Conservation (phyloP, 2,329 filamentous ascomycete species). For the Stemphylium lycopersici region DNA sequence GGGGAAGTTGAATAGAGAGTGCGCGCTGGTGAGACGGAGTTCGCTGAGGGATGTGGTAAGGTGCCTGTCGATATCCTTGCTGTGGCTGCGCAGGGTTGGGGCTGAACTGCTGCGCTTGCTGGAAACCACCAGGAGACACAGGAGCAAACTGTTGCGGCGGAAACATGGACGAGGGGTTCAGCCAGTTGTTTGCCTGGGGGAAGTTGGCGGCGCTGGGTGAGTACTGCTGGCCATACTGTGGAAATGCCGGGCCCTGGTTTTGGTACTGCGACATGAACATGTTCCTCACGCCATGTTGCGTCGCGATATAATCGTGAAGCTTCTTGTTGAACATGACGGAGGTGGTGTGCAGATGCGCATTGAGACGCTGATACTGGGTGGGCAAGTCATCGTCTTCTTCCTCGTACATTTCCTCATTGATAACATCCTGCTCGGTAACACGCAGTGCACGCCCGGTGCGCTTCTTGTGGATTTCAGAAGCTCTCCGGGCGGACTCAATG, state of each 20-base stretch:
- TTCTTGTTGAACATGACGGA: conserved; percentile 67
- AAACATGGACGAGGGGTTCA: conserved; percentile 42
- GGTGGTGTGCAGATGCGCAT: conserved; percentile 65
- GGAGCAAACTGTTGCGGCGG: conserved; percentile 43
- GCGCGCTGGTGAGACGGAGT: conserved; percentile 50
- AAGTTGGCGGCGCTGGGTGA: conserved; percentile 29
- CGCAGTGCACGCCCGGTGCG: conserved; percentile 82
- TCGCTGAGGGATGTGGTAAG: conserved; percentile 54
- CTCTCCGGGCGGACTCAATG: conserved; percentile 83
- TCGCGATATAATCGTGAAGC: conserved; percentile 64
- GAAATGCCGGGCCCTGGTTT: conserved; percentile 19
- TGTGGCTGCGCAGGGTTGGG: conserved; percentile 31
- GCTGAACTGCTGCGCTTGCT: conserved; percentile 27
- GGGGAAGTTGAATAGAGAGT: conserved; percentile 53
- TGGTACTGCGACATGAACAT: conserved; percentile 45
- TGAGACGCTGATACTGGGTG: conserved; percentile 68
- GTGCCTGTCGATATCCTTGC: conserved; percentile 50
- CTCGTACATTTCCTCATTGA: conserved; percentile 95
- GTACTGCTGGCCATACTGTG: conserved; percentile 24
- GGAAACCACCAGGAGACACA: conserved; percentile 32
- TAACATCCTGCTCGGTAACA: conserved; percentile 84
- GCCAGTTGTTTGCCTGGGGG: conserved; percentile 31
- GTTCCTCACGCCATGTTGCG: conserved; percentile 62
- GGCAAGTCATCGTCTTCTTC: conserved; percentile 86
- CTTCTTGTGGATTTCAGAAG: conserved; percentile 89